Conservation (phyloP, 2,329 filamentous ascomycete genomes). For the Colletotrichum camelliae region DNA sequence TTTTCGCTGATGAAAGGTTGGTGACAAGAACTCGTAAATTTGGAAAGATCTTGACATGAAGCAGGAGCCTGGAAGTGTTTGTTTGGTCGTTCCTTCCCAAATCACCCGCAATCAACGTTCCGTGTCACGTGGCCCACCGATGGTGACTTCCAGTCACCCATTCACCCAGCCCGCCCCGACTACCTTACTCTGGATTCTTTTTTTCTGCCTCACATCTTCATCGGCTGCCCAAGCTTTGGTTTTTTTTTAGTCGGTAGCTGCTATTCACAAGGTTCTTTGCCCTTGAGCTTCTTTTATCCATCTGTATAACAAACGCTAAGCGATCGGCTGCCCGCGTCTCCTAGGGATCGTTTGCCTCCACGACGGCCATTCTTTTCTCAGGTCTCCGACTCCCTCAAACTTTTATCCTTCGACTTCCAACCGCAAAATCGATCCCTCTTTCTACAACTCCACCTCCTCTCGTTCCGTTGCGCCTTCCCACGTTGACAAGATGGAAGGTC, state of each 20-base stretch:
- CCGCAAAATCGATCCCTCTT: accelerated
- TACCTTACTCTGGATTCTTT: no score
- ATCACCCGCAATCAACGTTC: neutral
- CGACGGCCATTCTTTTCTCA: neutral
- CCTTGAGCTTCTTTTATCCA: neutral
- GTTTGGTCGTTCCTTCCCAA: neutral
- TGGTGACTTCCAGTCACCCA: no score
- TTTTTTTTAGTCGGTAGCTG: no score
- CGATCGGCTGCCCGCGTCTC: neutral
- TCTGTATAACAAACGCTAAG: neutral
- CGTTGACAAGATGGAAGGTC: neutral
- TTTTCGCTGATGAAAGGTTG: neutral
- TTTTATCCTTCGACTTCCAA: accelerated
- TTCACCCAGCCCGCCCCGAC: no score
- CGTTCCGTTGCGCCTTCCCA: neutral
- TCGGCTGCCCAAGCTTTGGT: no score
- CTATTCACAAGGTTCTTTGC: no score
- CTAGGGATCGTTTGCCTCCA: neutral
- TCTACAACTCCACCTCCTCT: accelerated
- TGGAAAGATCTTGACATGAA: neutral
- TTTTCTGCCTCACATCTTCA: no score
- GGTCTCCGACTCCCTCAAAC: no score
- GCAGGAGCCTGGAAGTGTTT: neutral
- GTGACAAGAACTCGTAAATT: neutral
- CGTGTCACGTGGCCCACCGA: no score